phyloP scores from a whole-genome alignment of 2,329 filamentous ascomycete species.

The Calonectria pseudoturangicola region DNA sequence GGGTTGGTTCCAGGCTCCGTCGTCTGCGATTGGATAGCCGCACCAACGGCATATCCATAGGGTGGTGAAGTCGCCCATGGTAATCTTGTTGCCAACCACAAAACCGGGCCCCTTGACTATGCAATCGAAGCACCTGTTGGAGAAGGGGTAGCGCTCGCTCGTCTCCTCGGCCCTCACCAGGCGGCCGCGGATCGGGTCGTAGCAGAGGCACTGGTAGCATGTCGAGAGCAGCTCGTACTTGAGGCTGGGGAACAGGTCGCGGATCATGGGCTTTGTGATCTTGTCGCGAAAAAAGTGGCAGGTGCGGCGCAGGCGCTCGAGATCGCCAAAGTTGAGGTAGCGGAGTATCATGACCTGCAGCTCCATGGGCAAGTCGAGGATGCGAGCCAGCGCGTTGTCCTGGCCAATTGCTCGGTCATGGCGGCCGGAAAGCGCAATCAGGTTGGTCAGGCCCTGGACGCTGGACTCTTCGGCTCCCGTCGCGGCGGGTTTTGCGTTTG shows the following conservation, averaged over 20 bases:
- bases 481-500: not conserved
- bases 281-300: constrained; percentile 61
- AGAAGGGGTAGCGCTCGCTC: constrained; percentile 61
- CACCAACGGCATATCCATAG: constrained; percentile 68
- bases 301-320: constrained; percentile 64
- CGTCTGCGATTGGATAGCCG: constrained; percentile 61
- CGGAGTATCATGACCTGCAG: constrained; percentile 64
- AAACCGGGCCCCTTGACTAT: constrained; percentile 59
- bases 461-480: constrained; percentile 17
- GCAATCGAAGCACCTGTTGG: constrained; percentile 64
- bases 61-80: constrained; percentile 58
- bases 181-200: constrained; percentile 55
- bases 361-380: constrained; percentile 64
- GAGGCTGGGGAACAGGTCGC: constrained; percentile 60
- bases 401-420: constrained; percentile 25
- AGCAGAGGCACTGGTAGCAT: constrained; percentile 63
- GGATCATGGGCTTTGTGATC: constrained; percentile 60
- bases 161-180: constrained; percentile 58
- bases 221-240: constrained; percentile 59
- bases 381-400: constrained; percentile 32
- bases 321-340: constrained; percentile 64
- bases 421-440: constrained; percentile 36
- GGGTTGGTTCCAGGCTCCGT: constrained; percentile 57
- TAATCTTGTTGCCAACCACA: constrained; percentile 61
- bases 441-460: constrained; percentile 32